A percentile compares a stretch with the other conserved stretches of the same genome.
Evolutionary conservation across 1,139 yeast species (phyloP).

Genomic region (Sugiyamaella castrensis): DNA sequence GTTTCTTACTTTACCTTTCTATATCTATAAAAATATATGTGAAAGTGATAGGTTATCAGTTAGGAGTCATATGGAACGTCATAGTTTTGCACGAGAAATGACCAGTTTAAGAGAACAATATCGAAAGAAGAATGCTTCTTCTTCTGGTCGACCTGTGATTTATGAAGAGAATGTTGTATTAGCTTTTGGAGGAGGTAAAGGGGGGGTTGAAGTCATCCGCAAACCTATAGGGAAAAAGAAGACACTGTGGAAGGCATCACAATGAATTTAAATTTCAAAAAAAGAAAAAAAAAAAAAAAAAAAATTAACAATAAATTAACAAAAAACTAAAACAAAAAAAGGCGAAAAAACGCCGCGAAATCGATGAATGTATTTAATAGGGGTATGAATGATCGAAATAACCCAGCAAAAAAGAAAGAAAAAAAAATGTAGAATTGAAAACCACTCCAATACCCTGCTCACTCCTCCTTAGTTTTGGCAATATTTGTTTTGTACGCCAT

Average conservation of each 20-base stretch:
- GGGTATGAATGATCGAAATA: too few relatives aligned
- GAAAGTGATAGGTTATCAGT: slow-evolving; percentile 31
- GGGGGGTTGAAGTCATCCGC: slow-evolving; percentile 37
- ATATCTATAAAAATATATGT: slow-evolving; percentile 30
- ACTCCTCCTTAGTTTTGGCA: too few relatives aligned
- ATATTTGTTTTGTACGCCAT: too few relatives aligned
- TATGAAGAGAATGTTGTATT: slow-evolving; percentile 37
- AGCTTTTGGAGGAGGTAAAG: slow-evolving; percentile 38
- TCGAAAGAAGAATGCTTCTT: slow-evolving; percentile 20
- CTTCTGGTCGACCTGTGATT: slow-evolving; percentile 9
- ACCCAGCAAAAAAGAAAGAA: too few relatives aligned
- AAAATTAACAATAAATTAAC: too few relatives aligned
- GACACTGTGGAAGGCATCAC: slow-evolving; percentile 35
- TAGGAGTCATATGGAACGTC: slow-evolving; percentile 33
- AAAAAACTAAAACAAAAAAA: too few relatives aligned
- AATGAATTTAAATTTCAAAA: neutral
- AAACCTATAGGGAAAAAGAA: slow-evolving; percentile 33
- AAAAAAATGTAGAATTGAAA: too few relatives aligned
- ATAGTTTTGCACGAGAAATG: slow-evolving; percentile 33
- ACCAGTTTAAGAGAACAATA: slow-evolving; percentile 28
- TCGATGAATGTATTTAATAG: too few relatives aligned
- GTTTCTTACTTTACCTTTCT: slow-evolving; percentile 31
- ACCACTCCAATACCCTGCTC: too few relatives aligned
- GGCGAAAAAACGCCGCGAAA: too few relatives aligned
- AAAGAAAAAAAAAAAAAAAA: too few relatives aligned